Percentiles rank a stretch among this genome's conserved stretches.
Evolutionary conservation across 1,284 basidiomycete genomes (phyloP).

Genomic region (Termitomyces sp.): DNA sequence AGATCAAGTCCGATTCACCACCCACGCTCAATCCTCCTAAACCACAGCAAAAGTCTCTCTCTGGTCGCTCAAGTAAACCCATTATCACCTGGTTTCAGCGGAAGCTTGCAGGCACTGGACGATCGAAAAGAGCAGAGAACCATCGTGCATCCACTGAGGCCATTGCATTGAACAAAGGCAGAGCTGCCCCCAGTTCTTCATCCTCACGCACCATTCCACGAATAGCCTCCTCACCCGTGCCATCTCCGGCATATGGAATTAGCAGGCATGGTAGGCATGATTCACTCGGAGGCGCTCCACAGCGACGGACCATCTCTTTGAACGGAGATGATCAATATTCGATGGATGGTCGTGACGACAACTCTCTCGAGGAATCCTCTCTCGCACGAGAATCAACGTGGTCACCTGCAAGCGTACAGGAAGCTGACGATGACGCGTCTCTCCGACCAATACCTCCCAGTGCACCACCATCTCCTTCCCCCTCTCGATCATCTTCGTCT

Average conservation of each 20-base stretch:
- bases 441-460: slow-evolving; percentile 83
- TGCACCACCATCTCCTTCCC: slow-evolving; percentile 77
- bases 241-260: slow-evolving; percentile 25
- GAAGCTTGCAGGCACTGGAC: slow-evolving; percentile 68
- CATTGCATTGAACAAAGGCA: slow-evolving; percentile 25
- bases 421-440: slow-evolving; percentile 89
- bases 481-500: slow-evolving; percentile 73
- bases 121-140: slow-evolving; percentile 35
- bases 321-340: slow-evolving; percentile 49
- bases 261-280: slow-evolving; percentile 32
- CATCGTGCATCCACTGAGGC: slow-evolving; percentile 22
- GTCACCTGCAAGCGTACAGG: slow-evolving; percentile 66
- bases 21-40: slow-evolving; percentile 24
- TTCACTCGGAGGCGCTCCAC: slow-evolving; percentile 26
- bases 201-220: slow-evolving; percentile 27
- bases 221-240: slow-evolving; percentile 37
- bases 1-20: slow-evolving; percentile 15
- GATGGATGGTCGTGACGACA: slow-evolving; percentile 41
- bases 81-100: slow-evolving; percentile 90
- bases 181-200: slow-evolving; percentile 19
- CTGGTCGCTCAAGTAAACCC: slow-evolving; percentile 72
- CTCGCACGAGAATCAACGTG: slow-evolving; percentile 63
- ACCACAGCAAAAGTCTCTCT: slow-evolving; percentile 46
- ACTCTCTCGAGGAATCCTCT: slow-evolving; percentile 48
- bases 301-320: slow-evolving; percentile 58